phyloP scores from a whole-genome alignment of 148 eudicot species.

The Chenopodium suecicum region DNA sequence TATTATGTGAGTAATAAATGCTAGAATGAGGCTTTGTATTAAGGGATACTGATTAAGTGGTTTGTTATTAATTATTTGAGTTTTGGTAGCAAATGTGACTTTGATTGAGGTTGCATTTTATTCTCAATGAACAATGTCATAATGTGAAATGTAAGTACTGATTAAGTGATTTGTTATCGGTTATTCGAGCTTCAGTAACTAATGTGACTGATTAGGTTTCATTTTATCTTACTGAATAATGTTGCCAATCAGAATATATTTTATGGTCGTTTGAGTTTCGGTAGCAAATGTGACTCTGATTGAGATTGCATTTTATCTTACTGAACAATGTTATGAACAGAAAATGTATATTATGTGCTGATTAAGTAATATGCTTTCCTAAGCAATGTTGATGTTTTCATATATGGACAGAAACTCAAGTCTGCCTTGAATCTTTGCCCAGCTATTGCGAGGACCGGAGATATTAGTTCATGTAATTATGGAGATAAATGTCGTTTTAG shows the following conservation, averaged over 20 bases:
- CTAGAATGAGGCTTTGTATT: no score
- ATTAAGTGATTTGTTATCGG: no score
- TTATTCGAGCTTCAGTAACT: background rate
- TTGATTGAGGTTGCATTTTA: background rate
- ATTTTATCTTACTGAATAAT: background rate
- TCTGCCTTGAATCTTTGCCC: constrained; percentile 68
- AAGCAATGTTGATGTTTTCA: background rate
- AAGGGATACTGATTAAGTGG: no score
- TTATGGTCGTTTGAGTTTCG: no score
- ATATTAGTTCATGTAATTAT: constrained; percentile 56
- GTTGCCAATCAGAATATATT: no score
- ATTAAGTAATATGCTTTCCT: background rate
- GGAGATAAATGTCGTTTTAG: constrained; percentile 77
- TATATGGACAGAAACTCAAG: constrained; percentile 57
- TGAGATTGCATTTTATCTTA: background rate
- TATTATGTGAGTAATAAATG: no score
- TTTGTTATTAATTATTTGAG: no score
- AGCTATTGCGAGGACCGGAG: constrained; percentile 66
- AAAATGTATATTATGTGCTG: no score
- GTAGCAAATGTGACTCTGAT: background rate
- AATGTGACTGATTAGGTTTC: background rate
- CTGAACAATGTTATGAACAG: background rate
- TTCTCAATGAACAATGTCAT: background rate
- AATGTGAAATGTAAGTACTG: no score
- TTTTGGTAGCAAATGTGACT: background rate